Evolutionary conservation across 2,329 filamentous ascomycete species (phyloP).

Genomic region (Hypoxylon sp.): DNA sequence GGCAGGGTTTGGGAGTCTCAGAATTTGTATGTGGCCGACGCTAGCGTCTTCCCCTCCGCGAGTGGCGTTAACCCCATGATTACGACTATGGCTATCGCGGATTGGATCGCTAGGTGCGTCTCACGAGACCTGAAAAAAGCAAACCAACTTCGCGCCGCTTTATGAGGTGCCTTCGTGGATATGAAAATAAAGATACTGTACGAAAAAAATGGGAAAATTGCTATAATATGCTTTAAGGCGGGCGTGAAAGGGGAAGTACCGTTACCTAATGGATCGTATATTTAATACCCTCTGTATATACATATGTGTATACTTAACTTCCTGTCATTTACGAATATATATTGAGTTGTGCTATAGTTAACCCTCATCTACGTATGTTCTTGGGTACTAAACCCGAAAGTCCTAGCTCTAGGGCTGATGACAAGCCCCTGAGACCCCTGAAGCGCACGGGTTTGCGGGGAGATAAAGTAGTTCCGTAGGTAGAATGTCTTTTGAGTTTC

Average conservation of each 20-base stretch:
- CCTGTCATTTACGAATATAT: conserved; percentile 1
- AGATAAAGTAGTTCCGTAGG: background rate
- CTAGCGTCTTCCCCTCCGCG: conserved; percentile 81
- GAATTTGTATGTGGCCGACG: conserved; percentile 79
- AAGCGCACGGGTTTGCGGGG: background rate
- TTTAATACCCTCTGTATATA: background rate
- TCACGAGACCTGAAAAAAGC: conserved; percentile 62
- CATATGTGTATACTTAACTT: background rate
- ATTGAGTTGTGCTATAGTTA: background rate
- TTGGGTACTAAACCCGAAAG: background rate
- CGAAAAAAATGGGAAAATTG: background rate
- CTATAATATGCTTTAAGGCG: background rate
- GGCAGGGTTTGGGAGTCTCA: conserved; percentile 76
- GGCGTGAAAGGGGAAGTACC: background rate
- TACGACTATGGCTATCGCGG: conserved; percentile 79
- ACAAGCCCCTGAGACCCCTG: background rate
- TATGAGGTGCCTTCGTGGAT: conserved; percentile 17
- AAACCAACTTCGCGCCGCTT: conserved; percentile 16
- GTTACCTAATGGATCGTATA: conserved; percentile 45
- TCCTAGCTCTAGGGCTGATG: background rate
- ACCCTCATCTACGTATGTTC: background rate
- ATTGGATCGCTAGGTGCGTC: conserved; percentile 74
- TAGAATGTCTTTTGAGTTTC: conserved; percentile 1
- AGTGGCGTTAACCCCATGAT: conserved; percentile 89
- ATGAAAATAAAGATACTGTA: conserved; percentile 40